Percentiles rank a stretch among this genome's conserved stretches.
These are phyloP conservation scores for Sicyos baderoa DNA, from an alignment of 306 rosid genomes.

Conservation along the genomic window DNA sequence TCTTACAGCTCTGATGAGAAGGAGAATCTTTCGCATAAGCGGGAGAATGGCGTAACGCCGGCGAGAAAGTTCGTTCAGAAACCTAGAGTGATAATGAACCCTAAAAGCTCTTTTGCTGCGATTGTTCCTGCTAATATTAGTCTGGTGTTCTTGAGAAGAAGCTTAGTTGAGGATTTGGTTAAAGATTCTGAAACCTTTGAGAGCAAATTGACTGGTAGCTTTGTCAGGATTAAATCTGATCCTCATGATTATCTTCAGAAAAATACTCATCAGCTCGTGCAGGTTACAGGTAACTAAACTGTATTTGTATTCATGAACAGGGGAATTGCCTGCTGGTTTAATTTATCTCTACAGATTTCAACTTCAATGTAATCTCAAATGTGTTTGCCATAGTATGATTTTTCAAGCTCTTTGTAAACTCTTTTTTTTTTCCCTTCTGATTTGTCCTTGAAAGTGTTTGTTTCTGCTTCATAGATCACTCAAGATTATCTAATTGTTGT, in stretches of 20 bases:
- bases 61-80: constrained; percentile 28
- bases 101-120: constrained; percentile 62
- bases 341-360: neutral
- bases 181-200: constrained; percentile 46
- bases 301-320: no score
- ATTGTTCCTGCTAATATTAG: constrained; percentile 49
- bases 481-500: neutral
- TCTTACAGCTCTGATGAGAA: constrained; percentile 33
- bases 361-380: neutral
- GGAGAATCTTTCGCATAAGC: constrained; percentile 23
- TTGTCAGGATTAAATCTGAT: constrained; percentile 61
- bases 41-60: constrained; percentile 11
- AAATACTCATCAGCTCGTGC: constrained; percentile 68
- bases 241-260: constrained; percentile 77
- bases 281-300: constrained; percentile 44
- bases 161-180: constrained; percentile 51
- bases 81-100: constrained; percentile 27
- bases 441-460: neutral
- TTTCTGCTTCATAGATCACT: neutral
- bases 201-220: constrained; percentile 63
- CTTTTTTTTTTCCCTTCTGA: neutral
- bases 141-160: constrained; percentile 56
- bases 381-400: neutral
- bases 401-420: neutral
- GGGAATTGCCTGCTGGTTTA: no score